Evolutionary conservation across 306 rosid genomes (phyloP), one percentile per base, ranked within the genome.

Genomic region (Fagus crenata): DNA sequence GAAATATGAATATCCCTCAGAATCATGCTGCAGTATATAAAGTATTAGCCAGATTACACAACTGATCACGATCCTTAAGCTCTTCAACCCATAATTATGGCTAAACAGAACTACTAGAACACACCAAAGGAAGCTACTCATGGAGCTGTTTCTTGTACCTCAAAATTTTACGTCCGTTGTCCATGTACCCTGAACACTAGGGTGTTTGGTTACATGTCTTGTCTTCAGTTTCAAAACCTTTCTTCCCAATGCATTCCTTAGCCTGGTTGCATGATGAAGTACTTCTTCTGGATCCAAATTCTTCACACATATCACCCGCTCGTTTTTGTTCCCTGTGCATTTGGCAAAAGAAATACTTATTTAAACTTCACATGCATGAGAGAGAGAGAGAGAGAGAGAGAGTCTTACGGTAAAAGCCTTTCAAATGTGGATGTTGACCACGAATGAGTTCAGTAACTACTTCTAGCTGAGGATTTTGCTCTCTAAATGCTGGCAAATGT

Each of bases 101-200:
- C 37, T 49, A 40, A 53, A 69, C 11, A 14, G 7, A 75, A 36
- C 60, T 46, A 54, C 36, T 36, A 37, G 31, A 72, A 43, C 49
- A 69, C 51, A 36, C 73, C 74, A 81, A 53, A 41, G 60, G 69
- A 33, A 60, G 54, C 78, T 76, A 41, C 76, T 80, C 69, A 40
- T 56, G 33, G 59, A 61, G 32, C 73, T 39, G 70, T 54, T 69
- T 76, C 67, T 33, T 17, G 69, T 41, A 31, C 77, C 72, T 87
- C 84, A 92, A 78, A 83, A 90, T 76, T 84, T 81, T 76, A 85
- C 72, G 39, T 78, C 88, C n/a, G 97, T 94, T 53, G 92, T 89
- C 98, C 96, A 94, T 75, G 97, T 94, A 70, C 98, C 97, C 86
- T 92, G 98, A 78, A 90, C 97, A 33, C 96, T 94, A 7, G 97